These are phyloP conservation scores for Cornus florida DNA, from an alignment of 148 eudicot species.

Conservation along the genomic window DNA sequence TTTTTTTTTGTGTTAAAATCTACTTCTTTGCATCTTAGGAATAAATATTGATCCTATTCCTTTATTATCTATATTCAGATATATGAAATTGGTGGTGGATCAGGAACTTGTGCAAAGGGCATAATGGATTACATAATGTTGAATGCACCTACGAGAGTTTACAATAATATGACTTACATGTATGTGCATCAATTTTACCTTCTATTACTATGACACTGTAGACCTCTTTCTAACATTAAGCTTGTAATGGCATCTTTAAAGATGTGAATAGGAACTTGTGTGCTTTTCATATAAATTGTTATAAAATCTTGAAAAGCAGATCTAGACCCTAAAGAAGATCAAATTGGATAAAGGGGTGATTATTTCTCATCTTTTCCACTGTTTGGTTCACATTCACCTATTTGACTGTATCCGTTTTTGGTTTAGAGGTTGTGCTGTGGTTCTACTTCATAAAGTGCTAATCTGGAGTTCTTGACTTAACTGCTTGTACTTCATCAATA, in stretches of 20 bases:
- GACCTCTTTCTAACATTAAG: not conserved
- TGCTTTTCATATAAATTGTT: not conserved
- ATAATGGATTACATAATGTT: slow-evolving; percentile 94
- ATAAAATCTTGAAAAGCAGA: no score
- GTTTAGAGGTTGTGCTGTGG: no score
- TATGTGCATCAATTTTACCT: slow-evolving; percentile 38
- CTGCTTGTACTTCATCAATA: no score
- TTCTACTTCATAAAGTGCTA: no score
- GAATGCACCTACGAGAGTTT: slow-evolving; percentile 96
- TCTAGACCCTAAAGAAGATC: no score
- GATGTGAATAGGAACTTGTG: not conserved
- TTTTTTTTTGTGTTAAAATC: not conserved
- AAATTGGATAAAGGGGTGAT: no score
- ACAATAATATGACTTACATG: slow-evolving; percentile 83
- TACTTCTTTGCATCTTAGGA: slow-evolving; percentile 5
- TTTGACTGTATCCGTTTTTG: no score
- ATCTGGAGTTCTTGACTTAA: no score
- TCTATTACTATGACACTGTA: not conserved
- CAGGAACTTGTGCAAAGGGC: slow-evolving; percentile 99
- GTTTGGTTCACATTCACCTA: no score
- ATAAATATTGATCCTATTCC: slow-evolving; percentile 14
- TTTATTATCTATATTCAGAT: slow-evolving; percentile 55
- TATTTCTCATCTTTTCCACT: no score
- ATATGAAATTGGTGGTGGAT: slow-evolving; percentile 99
- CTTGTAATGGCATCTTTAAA: not conserved